These are phyloP conservation scores for Hymenoscyphus fraxineus DNA, from an alignment of 2,329 filamentous ascomycete genomes.

Conservation along the genomic window DNA sequence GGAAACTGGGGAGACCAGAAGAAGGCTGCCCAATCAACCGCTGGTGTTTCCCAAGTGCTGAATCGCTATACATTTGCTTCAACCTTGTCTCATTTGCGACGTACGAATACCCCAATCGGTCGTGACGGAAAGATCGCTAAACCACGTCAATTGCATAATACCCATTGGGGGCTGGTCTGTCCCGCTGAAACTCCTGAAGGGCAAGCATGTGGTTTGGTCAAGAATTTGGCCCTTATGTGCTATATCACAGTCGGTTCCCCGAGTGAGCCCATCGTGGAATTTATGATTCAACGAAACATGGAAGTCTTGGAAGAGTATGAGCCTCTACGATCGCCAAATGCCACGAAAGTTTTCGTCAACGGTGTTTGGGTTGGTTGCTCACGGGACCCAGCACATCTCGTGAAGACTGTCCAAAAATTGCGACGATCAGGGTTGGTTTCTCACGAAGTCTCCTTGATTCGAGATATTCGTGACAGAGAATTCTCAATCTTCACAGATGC, in stretches of 20 bases:
- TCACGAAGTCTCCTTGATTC: conserved; percentile 88
- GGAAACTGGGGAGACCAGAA: conserved; percentile 99
- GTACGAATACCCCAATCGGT: conserved; percentile 96
- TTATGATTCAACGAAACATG: conserved; percentile 95
- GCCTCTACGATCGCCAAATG: conserved; percentile 77
- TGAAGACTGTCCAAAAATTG: conserved; percentile 71
- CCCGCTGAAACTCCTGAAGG: conserved; percentile 97
- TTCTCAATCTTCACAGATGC: conserved; percentile 99
- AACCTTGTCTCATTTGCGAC: conserved; percentile 90
- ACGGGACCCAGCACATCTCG: conserved; percentile 80
- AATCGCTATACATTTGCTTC: conserved; percentile 98
- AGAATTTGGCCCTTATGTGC: conserved; percentile 97
- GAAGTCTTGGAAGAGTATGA: conserved; percentile 95
- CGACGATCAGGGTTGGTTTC: conserved; percentile 80
- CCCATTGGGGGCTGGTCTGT: conserved; percentile 96
- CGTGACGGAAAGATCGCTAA: conserved; percentile 98
- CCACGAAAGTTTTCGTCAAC: conserved; percentile 97
- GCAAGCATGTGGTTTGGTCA: conserved; percentile 96
- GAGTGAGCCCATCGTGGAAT: conserved; percentile 84
- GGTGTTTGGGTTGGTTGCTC: conserved; percentile 98
- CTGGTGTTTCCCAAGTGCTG: conserved; percentile 95
- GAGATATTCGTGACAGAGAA: conserved; percentile 94
- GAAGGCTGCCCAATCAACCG: conserved; percentile 91
- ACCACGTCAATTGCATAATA: conserved; percentile 95
- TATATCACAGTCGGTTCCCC: conserved; percentile 95